Percentiles rank a stretch among this genome's conserved stretches.
These are phyloP conservation scores for Neocatenulostroma microsporum DNA, from an alignment of 2,329 filamentous ascomycete genomes.

Conservation along the genomic window DNA sequence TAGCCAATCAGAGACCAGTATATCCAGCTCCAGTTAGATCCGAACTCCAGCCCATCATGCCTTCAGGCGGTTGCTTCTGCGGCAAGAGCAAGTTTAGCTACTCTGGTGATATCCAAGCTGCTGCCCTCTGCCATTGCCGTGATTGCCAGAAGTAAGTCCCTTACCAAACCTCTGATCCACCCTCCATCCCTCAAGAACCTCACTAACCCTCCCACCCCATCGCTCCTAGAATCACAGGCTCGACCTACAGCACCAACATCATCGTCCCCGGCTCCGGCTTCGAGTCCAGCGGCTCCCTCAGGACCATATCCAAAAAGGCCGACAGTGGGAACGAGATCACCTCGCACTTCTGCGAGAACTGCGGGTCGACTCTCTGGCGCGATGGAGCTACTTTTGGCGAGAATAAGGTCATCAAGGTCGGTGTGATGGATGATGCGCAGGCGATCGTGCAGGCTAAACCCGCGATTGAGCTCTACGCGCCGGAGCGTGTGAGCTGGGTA, in stretches of 20 bases:
- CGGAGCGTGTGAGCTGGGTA: slow-evolving; percentile 35
- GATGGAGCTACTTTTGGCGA: slow-evolving; percentile 32
- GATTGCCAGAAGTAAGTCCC: slow-evolving; percentile 55
- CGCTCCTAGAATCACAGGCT: slow-evolving; percentile 48
- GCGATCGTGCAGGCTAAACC: slow-evolving; percentile 34
- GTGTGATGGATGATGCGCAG: slow-evolving; percentile 36
- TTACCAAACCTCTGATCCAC: too few species aligned
- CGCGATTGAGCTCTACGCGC: slow-evolving; percentile 34
- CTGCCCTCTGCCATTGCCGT: slow-evolving; percentile 50
- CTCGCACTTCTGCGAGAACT: slow-evolving; percentile 52
- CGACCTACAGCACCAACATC: slow-evolving; percentile 46
- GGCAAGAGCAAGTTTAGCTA: slow-evolving; percentile 43
- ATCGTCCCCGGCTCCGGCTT: slow-evolving; percentile 39
- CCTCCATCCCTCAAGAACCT: too few species aligned
- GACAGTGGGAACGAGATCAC: slow-evolving; percentile 49
- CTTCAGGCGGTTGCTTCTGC: slow-evolving; percentile 44
- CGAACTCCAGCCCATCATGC: too few species aligned
- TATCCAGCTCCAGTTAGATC: too few species aligned
- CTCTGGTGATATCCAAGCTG: slow-evolving; percentile 39
- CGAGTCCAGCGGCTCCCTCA: slow-evolving; percentile 44
- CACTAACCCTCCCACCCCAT: too few species aligned
- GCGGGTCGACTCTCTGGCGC: slow-evolving; percentile 47
- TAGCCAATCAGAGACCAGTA: too few species aligned
- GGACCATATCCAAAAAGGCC: slow-evolving; percentile 43
- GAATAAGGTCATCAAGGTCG: slow-evolving; percentile 33